Percentiles rank a stretch among this genome's conserved stretches.
phyloP scores from a whole-genome alignment of 768 basidiomycete species.

The Suillus weaverae region DNA sequence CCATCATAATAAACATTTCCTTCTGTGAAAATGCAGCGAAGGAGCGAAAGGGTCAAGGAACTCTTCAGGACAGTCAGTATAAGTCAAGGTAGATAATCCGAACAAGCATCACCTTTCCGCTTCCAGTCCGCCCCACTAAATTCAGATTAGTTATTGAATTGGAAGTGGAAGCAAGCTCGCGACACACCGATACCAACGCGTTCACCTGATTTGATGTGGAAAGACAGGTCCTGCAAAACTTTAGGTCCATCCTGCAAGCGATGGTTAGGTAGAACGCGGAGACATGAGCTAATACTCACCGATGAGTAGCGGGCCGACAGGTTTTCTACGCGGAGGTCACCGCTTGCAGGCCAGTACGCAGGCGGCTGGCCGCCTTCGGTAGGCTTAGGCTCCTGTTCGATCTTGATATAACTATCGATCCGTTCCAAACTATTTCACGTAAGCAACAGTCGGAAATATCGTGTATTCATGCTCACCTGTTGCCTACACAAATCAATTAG shows the following conservation, averaged over 20 bases:
- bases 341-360: conserved; percentile 64
- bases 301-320: conserved; percentile 50
- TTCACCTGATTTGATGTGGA: conserved; percentile 55
- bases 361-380: conserved; percentile 48
- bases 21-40: conserved; percentile 54
- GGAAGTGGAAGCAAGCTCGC: conserved; percentile 13
- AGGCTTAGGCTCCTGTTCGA: conserved; percentile 53
- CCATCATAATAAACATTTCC: conserved; percentile 56
- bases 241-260: conserved; percentile 47
- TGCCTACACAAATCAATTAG: conserved; percentile 9
- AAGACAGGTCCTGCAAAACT: conserved; percentile 54
- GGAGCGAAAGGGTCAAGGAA: conserved; percentile 50
- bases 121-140: conserved; percentile 60
- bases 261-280: neutral
- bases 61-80: conserved; percentile 31
- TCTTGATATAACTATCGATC: conserved; percentile 54
- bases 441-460: neutral
- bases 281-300: conserved; percentile 18
- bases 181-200: conserved; percentile 51
- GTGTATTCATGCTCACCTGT: conserved; percentile 9
- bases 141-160: conserved; percentile 5
- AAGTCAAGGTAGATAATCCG: conserved; percentile 5
- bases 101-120: conserved; percentile 42
- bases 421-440: conserved; percentile 42
- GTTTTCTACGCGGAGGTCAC: conserved; percentile 50